phyloP scores from a whole-genome alignment of 495 filamentous ascomycete genomes.

The Xanthoparmelia taractica region DNA sequence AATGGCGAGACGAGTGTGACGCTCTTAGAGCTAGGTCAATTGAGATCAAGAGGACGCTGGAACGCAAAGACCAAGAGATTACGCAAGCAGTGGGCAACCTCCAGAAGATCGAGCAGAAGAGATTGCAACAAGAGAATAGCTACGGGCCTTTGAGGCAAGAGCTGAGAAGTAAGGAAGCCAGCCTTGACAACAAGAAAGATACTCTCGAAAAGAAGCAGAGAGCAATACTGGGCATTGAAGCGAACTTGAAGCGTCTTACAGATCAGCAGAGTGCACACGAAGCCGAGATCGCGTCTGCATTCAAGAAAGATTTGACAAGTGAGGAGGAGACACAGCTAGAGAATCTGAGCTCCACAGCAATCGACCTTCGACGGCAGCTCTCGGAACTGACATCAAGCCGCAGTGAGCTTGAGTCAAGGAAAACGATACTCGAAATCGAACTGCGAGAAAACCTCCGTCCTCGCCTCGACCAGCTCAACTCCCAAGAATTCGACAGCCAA shows the following conservation, averaged over 20 bases:
- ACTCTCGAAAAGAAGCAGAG: constrained; percentile 64
- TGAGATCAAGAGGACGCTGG: constrained; percentile 59
- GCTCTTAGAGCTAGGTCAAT: constrained; percentile 47
- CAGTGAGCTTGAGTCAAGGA: constrained; percentile 71
- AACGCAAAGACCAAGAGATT: constrained; percentile 75
- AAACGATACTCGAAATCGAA: constrained; percentile 73
- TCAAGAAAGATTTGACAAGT: constrained; percentile 80
- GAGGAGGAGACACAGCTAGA: constrained; percentile 79
- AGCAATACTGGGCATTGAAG: constrained; percentile 65
- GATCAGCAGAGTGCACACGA: constrained; percentile 67
- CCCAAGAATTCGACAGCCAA: constrained; percentile 64
- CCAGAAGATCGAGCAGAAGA: constrained; percentile 73
- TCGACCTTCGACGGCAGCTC: constrained; percentile 65
- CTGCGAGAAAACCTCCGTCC: constrained; percentile 77
- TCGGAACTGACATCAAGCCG: constrained; percentile 64
- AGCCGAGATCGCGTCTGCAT: constrained; percentile 71
- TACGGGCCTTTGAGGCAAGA: constrained; percentile 72
- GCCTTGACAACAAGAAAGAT: constrained; percentile 65
- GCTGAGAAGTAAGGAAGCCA: constrained; percentile 58
- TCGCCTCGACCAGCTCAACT: constrained; percentile 77
- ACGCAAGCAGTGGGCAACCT: constrained; percentile 72
- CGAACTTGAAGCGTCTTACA: constrained; percentile 63
- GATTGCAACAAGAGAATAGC: constrained; percentile 69
- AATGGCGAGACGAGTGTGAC: constrained; percentile 68
- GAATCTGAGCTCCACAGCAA: constrained; percentile 55